A percentile compares a stretch with the other conserved stretches of the same genome.
Evolutionary conservation across 139 green algal species (phyloP).

Genomic region (Dunaliella primolecta): DNA sequence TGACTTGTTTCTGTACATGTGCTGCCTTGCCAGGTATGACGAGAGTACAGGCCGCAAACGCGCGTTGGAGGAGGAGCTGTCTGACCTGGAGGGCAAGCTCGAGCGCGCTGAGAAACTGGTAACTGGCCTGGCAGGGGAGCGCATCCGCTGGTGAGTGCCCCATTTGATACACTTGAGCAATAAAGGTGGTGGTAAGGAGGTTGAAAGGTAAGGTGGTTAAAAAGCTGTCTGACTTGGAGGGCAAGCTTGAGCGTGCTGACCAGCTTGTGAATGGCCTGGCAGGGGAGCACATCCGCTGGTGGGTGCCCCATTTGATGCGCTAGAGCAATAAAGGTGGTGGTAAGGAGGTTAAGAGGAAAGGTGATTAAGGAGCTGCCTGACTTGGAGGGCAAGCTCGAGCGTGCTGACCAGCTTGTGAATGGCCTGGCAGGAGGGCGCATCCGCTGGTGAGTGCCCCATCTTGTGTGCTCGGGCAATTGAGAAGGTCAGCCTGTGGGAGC

Average conservation of each 20-base stretch:
- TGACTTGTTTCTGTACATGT: too few relatives aligned
- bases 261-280: conserved; percentile 67
- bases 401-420: conserved; percentile 75
- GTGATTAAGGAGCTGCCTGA: conserved; percentile 75
- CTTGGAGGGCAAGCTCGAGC: conserved; percentile 73
- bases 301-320: background rate
- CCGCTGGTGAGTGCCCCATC: conserved; percentile 45
- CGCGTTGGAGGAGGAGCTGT: conserved; percentile 71
- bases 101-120: conserved; percentile 75
- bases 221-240: conserved; percentile 72
- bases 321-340: too few relatives aligned
- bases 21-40: conserved; percentile 65
- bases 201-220: conserved; percentile 75
- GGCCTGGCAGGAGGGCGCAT: conserved; percentile 56
- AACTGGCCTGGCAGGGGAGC: conserved; percentile 58
- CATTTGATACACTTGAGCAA: too few relatives aligned
- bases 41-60: conserved; percentile 64
- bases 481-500: conserved; percentile 75
- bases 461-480: too few relatives aligned
- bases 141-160: conserved; percentile 46
- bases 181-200: too few relatives aligned
- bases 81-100: conserved; percentile 77
- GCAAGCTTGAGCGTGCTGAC: conserved; percentile 76
- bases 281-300: conserved; percentile 64
- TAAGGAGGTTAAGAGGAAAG: too few relatives aligned